phyloP scores from a whole-genome alignment of 768 basidiomycete species.

The Cantharellus cinnabarinus region DNA sequence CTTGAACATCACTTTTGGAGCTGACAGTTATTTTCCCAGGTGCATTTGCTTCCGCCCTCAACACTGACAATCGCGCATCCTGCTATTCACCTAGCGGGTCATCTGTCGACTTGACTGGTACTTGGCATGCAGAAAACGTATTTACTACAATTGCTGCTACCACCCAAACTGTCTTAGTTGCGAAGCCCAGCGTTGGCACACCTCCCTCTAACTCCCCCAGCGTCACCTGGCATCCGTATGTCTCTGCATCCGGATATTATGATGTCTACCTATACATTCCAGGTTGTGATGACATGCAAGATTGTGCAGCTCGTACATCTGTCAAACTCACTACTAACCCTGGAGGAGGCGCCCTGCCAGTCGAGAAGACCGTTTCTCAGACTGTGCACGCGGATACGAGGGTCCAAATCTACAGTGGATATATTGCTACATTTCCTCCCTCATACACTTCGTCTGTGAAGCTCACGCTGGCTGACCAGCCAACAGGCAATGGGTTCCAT shows the following conservation, averaged over 20 bases:
- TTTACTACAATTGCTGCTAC: slow-evolving; percentile 67
- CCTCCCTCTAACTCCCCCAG: slow-evolving; percentile 41
- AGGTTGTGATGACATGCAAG: slow-evolving; percentile 61
- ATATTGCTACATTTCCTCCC: slow-evolving; percentile 52
- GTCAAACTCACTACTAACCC: slow-evolving; percentile 74
- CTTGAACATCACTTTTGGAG: background rate
- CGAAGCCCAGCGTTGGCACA: slow-evolving; percentile 45
- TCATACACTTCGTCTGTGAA: slow-evolving; percentile 54
- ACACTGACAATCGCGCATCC: slow-evolving; percentile 36
- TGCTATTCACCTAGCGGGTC: slow-evolving; percentile 67
- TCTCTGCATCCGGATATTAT: slow-evolving; percentile 78
- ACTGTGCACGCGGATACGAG: slow-evolving; percentile 41
- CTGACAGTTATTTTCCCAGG: slow-evolving; percentile 10
- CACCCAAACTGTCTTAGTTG: slow-evolving; percentile 47
- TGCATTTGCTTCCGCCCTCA: slow-evolving; percentile 63
- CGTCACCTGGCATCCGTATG: slow-evolving; percentile 79
- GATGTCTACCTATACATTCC: slow-evolving; percentile 70
- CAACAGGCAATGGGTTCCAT: slow-evolving; percentile 38
- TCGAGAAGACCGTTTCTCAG: slow-evolving; percentile 53
- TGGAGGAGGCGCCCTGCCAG: slow-evolving; percentile 41
- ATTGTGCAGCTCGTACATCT: slow-evolving; percentile 60
- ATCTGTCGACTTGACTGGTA: slow-evolving; percentile 41
- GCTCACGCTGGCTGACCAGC: slow-evolving; percentile 48
- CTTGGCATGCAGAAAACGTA: slow-evolving; percentile 44
- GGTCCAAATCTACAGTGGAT: slow-evolving; percentile 56